Evolutionary conservation across 768 basidiomycete species (phyloP), one percentile per base, ranked within the genome.

Genomic region (Suillus subalutaceus): DNA sequence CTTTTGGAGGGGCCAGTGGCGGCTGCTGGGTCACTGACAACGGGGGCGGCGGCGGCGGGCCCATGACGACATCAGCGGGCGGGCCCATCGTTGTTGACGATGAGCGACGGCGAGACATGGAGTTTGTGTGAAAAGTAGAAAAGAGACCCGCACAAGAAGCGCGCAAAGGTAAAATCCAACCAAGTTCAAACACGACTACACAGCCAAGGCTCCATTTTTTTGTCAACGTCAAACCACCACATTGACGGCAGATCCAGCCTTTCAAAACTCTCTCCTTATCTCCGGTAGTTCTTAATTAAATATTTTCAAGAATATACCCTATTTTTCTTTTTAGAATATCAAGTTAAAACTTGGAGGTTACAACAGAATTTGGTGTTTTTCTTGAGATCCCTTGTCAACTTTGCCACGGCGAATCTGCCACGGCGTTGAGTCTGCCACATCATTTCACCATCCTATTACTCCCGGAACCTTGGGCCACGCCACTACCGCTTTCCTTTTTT

Each of bases 51-150:
- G 79, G 72, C 0, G 84, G 81, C 0, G 86, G 82, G 12, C 81
- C 82, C 84, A 88, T 86, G 69, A 80, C 74, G 74, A 83, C 72
- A 72, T 86, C 86, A 70, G 79, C 74, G 4, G 80, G 72, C 7
- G 80, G 79, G 56, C 75, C 80, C 79, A 84, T 82, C 56, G 71
- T 67, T 26, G 72, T 68, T n/a, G 77, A 66, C 63, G 70, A 63
- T 68, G 74, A 65, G 57, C 68, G 71, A 63, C 65, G 66, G 44
- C 59, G 68, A 64, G 69, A 70, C 69, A 70, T 70, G 48, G 41
- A 55, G 48, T 66, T 69, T 59, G 75, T 76, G 75, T 63, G 75
- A 71, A 68, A 78, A 76, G 70, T 59, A 30, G 63, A 38, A 48
- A 52, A 60, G 64, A 61, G 67, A 68, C 50, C 64, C 63, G 61